Evolutionary conservation across 2,329 filamentous ascomycete species (phyloP).

Genomic region (Cladosporium sp.): DNA sequence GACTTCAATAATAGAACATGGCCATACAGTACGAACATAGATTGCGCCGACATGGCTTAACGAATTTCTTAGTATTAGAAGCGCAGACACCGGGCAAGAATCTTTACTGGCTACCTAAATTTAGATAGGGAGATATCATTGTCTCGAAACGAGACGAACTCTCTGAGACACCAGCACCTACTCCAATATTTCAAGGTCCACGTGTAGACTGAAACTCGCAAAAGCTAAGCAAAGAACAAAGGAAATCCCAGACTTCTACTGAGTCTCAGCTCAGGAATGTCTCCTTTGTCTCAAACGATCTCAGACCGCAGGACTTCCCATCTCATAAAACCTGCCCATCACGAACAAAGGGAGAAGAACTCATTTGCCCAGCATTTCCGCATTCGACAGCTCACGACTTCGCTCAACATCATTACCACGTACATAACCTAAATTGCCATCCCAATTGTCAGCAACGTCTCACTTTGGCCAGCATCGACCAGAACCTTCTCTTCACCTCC

Average conservation of each 20-base stretch:
- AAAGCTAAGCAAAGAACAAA: background rate
- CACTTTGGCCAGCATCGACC: background rate
- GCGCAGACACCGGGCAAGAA: no score
- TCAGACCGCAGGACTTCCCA: background rate
- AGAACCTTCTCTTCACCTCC: no score
- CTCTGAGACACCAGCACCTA: no score
- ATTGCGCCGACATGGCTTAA: background rate
- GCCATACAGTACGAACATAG: background rate
- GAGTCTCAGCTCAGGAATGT: background rate
- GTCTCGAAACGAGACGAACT: no score
- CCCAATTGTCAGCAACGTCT: no score
- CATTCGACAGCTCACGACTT: background rate
- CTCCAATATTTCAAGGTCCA: no score
- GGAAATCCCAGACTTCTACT: background rate
- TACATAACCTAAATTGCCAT: no score
- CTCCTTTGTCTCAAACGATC: background rate
- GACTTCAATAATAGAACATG: background rate
- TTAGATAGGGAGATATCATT: no score
- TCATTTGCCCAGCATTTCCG: background rate
- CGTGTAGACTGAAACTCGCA: no score
- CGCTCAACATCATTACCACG: background rate
- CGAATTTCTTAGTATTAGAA: no score
- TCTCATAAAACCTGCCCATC: background rate
- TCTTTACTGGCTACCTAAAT: no score
- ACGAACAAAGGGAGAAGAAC: background rate